Evolutionary conservation across 2,329 filamentous ascomycete species (phyloP).

Genomic region (Epichloe sylvatica): DNA sequence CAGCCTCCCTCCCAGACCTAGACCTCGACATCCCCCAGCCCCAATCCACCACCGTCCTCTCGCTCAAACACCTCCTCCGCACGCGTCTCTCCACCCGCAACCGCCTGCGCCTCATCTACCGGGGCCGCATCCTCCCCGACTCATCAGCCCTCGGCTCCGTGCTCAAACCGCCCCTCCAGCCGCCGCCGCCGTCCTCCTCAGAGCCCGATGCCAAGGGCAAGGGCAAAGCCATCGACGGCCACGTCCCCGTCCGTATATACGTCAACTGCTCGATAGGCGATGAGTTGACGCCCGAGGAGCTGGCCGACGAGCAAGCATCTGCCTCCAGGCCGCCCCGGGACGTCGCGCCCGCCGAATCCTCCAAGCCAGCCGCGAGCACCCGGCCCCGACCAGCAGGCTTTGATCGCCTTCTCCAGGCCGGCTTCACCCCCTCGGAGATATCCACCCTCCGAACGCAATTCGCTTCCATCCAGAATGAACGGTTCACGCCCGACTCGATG

Average conservation of each 20-base stretch:
- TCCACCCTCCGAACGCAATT: slow-evolving; percentile 79
- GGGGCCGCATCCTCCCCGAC: slow-evolving; percentile 75
- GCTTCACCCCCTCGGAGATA: slow-evolving; percentile 73
- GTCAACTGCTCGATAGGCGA: slow-evolving; percentile 89
- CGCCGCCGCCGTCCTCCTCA: slow-evolving; percentile 30
- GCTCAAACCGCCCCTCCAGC: slow-evolving; percentile 48
- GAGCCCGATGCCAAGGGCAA: slow-evolving; percentile 18
- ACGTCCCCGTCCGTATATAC: slow-evolving; percentile 47
- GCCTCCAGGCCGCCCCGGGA: slow-evolving; percentile 24
- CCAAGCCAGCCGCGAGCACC: slow-evolving; percentile 11
- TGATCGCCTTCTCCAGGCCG: slow-evolving; percentile 66
- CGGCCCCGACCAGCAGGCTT: slow-evolving; percentile 52
- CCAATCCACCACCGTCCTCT: slow-evolving; percentile 54
- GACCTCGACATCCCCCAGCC: slow-evolving; percentile 59
- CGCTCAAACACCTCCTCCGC: slow-evolving; percentile 73
- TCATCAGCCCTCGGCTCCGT: slow-evolving; percentile 51
- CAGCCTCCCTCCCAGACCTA: slow-evolving; percentile 69
- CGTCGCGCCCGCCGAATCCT: slow-evolving; percentile 27
- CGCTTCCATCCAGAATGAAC: slow-evolving; percentile 65
- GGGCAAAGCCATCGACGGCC: slow-evolving; percentile 45
- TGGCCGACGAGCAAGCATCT: slow-evolving; percentile 49
- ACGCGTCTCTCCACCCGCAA: slow-evolving; percentile 51
- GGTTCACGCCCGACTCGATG: slow-evolving; percentile 80
- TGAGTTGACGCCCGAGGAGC: slow-evolving; percentile 51
- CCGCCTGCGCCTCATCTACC: slow-evolving; percentile 77